These are phyloP conservation scores for Cladochytrium replicatum DNA, from an alignment of 192 early-diverging fungal genomes.

Conservation along the genomic window DNA sequence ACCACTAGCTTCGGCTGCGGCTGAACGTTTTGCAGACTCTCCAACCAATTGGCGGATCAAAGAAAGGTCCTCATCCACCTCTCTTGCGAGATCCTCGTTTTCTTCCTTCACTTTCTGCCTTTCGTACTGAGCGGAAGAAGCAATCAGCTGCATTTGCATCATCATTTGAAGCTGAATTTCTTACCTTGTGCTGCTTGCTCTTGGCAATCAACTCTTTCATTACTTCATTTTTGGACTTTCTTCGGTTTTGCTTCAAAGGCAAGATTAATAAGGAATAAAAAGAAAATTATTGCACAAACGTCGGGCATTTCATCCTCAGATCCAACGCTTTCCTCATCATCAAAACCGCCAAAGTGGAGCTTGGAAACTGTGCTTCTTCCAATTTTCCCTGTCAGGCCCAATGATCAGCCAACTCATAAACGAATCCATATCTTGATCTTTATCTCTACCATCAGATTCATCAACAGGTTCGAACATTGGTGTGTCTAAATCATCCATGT, in stretches of 20 bases:
- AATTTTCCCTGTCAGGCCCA: constrained; percentile 51
- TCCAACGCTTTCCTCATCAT: constrained; percentile 38
- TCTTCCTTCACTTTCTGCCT: constrained; percentile 82
- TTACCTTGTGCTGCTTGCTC: constrained; percentile 88
- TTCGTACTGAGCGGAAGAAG: constrained; percentile 55
- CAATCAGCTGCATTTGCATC: not conserved
- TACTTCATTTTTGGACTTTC: constrained; percentile 85
- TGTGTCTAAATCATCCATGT: constrained; percentile 77
- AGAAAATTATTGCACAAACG: constrained; percentile 1
- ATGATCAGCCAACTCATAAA: not conserved
- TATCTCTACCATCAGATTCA: constrained; percentile 20
- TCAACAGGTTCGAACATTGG: constrained; percentile 49
- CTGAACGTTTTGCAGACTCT: no score
- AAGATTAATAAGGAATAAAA: constrained; percentile 1
- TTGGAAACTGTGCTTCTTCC: constrained; percentile 57
- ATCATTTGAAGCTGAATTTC: not conserved
- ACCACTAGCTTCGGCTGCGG: constrained; percentile 25
- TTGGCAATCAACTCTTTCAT: constrained; percentile 98
- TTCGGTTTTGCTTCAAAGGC: constrained; percentile 26
- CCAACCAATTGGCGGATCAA: constrained; percentile 64
- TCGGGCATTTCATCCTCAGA: constrained; percentile 1
- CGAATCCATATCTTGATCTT: constrained; percentile 8
- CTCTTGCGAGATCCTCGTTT: constrained; percentile 64
- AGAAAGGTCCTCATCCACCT: constrained; percentile 85
- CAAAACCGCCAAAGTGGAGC: constrained; percentile 86